phyloP scores from a whole-genome alignment of 345 rosid species.

The Luvunga scandens region DNA sequence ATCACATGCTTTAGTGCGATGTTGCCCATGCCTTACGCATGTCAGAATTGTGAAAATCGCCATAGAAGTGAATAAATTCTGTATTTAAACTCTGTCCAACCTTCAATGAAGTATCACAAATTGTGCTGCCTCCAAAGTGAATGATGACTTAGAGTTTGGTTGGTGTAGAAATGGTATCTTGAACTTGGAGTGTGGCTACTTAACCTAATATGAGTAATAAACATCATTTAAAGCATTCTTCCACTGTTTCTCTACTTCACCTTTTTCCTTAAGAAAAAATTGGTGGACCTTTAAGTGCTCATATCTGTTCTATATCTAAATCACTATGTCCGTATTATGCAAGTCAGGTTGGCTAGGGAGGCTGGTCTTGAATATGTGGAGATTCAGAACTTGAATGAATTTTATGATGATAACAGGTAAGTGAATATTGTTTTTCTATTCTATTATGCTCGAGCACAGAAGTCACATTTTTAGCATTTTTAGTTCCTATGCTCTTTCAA shows the following conservation, averaged over 20 bases:
- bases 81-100: background rate
- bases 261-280: background rate
- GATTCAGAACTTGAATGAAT: constrained; percentile 89
- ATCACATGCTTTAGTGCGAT: background rate
- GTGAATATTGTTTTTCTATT: background rate
- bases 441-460: background rate
- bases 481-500: background rate
- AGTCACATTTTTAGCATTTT: background rate
- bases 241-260: background rate
- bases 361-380: constrained; percentile 96
- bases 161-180: background rate
- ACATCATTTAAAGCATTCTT: constrained; percentile 2
- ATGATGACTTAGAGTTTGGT: background rate
- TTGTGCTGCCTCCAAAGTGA: constrained; percentile 5
- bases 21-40: background rate
- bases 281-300: background rate
- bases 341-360: constrained; percentile 83
- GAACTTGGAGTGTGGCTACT: background rate
- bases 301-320: background rate
- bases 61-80: background rate
- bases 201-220: background rate
- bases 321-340: constrained; percentile 8
- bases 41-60: background rate
- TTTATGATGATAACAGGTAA: constrained; percentile 90
- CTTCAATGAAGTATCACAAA: background rate